Evolutionary conservation across 2,329 filamentous ascomycete species (phyloP).

Genomic region (Albophoma yamanashiensis): DNA sequence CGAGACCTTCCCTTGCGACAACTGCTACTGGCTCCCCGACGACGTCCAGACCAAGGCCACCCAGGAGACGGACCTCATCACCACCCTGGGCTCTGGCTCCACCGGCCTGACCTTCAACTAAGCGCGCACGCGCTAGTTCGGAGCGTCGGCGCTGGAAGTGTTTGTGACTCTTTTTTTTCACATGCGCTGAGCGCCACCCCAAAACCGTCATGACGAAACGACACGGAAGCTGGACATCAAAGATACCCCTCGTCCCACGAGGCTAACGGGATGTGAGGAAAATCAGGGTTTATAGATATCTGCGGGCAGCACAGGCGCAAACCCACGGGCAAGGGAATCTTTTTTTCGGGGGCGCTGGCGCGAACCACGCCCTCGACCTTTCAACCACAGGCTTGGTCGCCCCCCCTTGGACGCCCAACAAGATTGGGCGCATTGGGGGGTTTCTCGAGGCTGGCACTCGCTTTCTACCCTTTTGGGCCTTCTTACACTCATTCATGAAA

Average conservation of each 20-base stretch:
- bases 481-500: slow-evolving; percentile 7
- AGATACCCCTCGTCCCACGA: slow-evolving; percentile 18
- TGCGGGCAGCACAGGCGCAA: background rate
- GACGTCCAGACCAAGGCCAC: slow-evolving; percentile 47
- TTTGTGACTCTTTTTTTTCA: background rate
- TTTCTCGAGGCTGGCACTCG: slow-evolving; percentile 18
- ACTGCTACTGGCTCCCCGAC: slow-evolving; percentile 41
- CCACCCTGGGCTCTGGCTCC: slow-evolving; percentile 32
- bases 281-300: slow-evolving; percentile 6
- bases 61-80: slow-evolving; percentile 35
- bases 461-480: slow-evolving; percentile 4
- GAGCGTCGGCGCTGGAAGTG: background rate
- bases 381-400: slow-evolving; percentile 12
- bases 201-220: slow-evolving; percentile 7
- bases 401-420: background rate
- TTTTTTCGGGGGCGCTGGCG: background rate
- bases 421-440: background rate
- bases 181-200: slow-evolving; percentile 14
- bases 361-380: background rate
- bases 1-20: slow-evolving; percentile 39
- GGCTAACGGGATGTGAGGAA: slow-evolving; percentile 7
- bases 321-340: background rate
- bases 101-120: slow-evolving; percentile 1
- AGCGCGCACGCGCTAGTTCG: background rate
- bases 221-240: slow-evolving; percentile 8